Conservation (phyloP, 1,284 basidiomycete genomes). For the Xanthoconium separans region DNA sequence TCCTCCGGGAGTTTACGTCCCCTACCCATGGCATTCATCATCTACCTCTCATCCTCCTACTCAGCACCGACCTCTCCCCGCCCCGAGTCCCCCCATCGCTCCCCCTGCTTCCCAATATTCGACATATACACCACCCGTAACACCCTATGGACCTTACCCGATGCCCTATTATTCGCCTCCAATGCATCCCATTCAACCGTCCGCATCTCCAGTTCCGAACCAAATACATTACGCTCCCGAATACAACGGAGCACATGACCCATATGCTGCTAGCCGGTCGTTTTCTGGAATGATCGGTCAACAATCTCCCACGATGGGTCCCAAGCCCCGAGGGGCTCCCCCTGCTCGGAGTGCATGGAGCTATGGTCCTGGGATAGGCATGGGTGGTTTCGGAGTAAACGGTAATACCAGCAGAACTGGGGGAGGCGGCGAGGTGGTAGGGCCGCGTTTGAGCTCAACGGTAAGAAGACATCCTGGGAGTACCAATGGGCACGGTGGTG, state of each 20-base stretch:
- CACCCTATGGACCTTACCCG: conserved; percentile 44
- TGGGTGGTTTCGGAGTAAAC: conserved; percentile 40
- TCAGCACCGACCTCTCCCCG: conserved; percentile 36
- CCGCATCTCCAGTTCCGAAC: conserved; percentile 35
- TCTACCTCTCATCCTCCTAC: conserved; percentile 26
- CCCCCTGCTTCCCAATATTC: conserved; percentile 37
- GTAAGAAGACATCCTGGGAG: conserved; percentile 52
- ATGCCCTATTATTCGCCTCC: conserved; percentile 47
- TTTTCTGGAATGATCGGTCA: conserved; percentile 29
- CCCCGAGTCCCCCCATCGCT: conserved; percentile 31
- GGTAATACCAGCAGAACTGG: conserved; percentile 17
- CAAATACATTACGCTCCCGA: conserved; percentile 30
- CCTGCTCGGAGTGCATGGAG: conserved; percentile 58
- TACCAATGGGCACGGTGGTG: conserved; percentile 48
- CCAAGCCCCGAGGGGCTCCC: conserved; percentile 42
- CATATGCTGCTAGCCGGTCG: conserved; percentile 24
- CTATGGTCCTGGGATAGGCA: conserved; percentile 61
- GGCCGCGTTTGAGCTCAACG: conserved; percentile 56
- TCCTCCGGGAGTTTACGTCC: conserved; percentile 34
- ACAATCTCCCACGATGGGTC: conserved; percentile 28
- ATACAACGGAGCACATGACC: conserved; percentile 33
- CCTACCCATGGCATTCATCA: conserved; percentile 42
- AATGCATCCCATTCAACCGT: conserved; percentile 40
- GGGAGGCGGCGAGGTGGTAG: conserved; percentile 47
- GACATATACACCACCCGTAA: conserved; percentile 37